Base-by-base conservation (phyloP, 306 rosid species). In the Prunus mume region DNA sequence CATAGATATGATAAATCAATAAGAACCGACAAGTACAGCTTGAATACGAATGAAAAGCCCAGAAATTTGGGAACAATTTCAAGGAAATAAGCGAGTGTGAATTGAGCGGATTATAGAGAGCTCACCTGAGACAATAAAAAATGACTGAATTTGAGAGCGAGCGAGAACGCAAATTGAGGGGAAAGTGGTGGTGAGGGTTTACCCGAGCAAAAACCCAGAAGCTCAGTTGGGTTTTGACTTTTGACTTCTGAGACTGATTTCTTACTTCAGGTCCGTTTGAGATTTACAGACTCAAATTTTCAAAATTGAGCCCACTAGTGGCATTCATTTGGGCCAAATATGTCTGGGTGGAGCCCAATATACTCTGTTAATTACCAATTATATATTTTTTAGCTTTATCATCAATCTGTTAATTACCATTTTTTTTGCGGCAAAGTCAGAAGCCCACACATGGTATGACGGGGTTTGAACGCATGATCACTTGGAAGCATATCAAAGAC, bases 81-180 rank as follows among this genome's bases (percentile, higher is more conserved):
- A 49, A 55, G 68, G 0, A n/a, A 52, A 55, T 2, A 12, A 1
- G 22, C 19, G 65, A n/a, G 12, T 47, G 15, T 38, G 46, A 49
- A 57, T 69, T 60, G 52, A 65, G 18, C 17, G 32, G 74, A 25
- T 79, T 67, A 14, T 72, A 65, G 12, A n/a, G 60, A 43, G 68
- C 25, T 32, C 5, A 69, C 79, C 72, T 52, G 85, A 68, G 77
- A 54, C 32, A 32, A 27, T 72, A 66, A 15, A 67, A 56, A 49
- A 12, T 14, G 68, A 58, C 14, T 65, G 74, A 10, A 38, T 56
- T 68, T 41, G 84, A 54, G 75, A 72, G 81, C 68, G 19, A 65
- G 72, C 43, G 9, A 6, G 68, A 38, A 79, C 82, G 83, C 12
- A 12, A 82, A 50, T 52, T 67, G 81, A 61, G 86, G 86, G 86